Evolutionary conservation across 2,329 filamentous ascomycete species (phyloP).

Genomic region (Fusarium coffeatum): DNA sequence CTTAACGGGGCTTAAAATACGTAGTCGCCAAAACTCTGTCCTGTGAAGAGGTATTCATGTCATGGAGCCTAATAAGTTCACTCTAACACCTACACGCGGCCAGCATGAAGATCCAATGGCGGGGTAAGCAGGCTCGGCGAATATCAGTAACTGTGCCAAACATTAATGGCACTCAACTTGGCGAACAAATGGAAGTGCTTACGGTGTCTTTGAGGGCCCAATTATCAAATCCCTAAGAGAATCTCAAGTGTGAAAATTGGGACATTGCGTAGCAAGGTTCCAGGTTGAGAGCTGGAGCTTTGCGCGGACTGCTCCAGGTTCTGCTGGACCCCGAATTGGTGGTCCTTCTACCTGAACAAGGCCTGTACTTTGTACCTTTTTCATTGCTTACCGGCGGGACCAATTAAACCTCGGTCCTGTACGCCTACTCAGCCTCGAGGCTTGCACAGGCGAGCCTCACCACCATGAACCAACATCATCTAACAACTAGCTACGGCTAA

Average conservation of each 20-base stretch:
- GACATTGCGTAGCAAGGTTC: too few species aligned
- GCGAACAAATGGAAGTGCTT: background rate
- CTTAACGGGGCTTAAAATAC: background rate
- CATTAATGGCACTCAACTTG: background rate
- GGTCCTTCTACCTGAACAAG: constrained; percentile 19
- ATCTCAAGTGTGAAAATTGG: background rate
- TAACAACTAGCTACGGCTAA: constrained; percentile 33
- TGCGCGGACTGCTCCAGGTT: background rate
- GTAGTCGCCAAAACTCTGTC: background rate
- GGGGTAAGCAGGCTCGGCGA: constrained; percentile 27
- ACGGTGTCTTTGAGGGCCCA: background rate
- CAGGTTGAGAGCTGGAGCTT: background rate
- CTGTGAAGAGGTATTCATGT: background rate
- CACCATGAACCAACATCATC: constrained; percentile 42
- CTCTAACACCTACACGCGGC: constrained; percentile 22
- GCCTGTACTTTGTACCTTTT: constrained; percentile 6
- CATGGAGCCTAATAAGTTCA: constrained; percentile 26
- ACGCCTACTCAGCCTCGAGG: constrained; percentile 40
- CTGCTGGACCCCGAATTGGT: constrained; percentile 8
- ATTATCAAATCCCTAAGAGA: background rate
- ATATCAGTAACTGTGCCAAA: constrained; percentile 2
- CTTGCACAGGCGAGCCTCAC: constrained; percentile 43
- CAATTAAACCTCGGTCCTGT: constrained; percentile 24
- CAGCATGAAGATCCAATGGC: constrained; percentile 32
- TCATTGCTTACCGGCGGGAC: background rate